Evolutionary conservation across 805 yeast genomes (phyloP), one percentile per base, ranked within the genome.

Genomic region (Teunomyces stri): DNA sequence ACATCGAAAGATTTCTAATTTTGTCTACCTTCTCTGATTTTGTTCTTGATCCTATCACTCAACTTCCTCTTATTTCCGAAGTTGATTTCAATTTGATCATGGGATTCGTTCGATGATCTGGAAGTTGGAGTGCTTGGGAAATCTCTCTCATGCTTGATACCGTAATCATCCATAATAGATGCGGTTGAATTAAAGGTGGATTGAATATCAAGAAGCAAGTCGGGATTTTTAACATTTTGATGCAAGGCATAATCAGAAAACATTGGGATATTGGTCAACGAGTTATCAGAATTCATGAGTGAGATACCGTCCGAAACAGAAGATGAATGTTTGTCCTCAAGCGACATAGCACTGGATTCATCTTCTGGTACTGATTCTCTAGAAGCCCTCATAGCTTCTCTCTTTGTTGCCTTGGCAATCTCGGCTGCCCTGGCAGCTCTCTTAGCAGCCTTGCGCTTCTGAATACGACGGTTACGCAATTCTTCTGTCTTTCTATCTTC

Each of bases 221-320:
- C 44, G 11, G 61, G 54, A 42, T 61, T 58, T 42, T 56, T 58
- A 20, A 60, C 64, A 50, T 62, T 62, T 53, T 51, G 57, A 51
- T 71, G 75, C 49, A 72, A 61, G 16, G 58, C 64, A 47, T 78
- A 80, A 50, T 79, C 81, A 15, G 79, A 72, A 48, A 84, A 76
- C 62, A 84, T 74, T 2, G 90, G 89, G 36, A 84, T 75, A 59
- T 84, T 82, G 2, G 87, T 75, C 45, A 80, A 70, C 7, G 85
- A 81, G 41, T 78, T 80, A 52, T 75, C 80, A 3, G 87, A 82
- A 59, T 79, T 79, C 54, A 83, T 76, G 49, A 84, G 69, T 6
- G 89, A 82, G 43, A 82, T 65, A 13, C 84, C 85, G 59, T 80
- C 82, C 2, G 87, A 80, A 9, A 71, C 68, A 1, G 85, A 76